Base-by-base conservation (phyloP, 805 yeast genomes). In the Candida caryicola region DNA sequence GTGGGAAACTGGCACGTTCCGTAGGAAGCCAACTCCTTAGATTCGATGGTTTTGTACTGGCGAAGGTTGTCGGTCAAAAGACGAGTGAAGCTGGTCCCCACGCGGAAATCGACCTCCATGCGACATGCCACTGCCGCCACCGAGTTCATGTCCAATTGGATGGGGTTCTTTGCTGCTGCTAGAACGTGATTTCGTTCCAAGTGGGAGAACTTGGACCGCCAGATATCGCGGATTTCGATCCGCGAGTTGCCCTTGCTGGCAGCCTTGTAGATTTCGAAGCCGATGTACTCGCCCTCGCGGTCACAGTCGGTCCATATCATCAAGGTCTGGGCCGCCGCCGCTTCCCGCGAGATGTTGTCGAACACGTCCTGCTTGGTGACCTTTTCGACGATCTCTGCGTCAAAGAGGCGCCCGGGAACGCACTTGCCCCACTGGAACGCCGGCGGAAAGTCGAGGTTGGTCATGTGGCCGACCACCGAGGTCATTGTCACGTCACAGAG, bases 301-400 rank as follows among this genome's bases (percentile, higher is more conserved):
- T 90, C 98, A 62, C 99, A 93, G 72, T 93, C 99, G 1, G 99
- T 93, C 98, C 99, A 93, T 5, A 93, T 87, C 85, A 88, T 86
- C 38, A 93, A 62, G 28, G 66, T 65, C 36, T 79, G 76, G 4
- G 86, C 76, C 14, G 52, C 53, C 29, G 81, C 58, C 4, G 89
- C 85, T 54, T 88, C 88, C 3, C 59, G 59, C 21, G 73, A 59
- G 34, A 93, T 87, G 54, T 91, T 93, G 8, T 67, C 61, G 2
- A 82, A 82, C 16, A 88, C 73, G 23, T 64, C 66, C 29, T 65
- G 59, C 9, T 70, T 66, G 23, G 68, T 55, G 2, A 59, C 54
- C 9, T 46, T 50, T 31, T 68, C 67, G n/a, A 59, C 54, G 4
- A 84, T 57, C 1, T 91, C 87, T 2, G 90, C 93, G 31, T 77